These are phyloP conservation scores for Curvularia lunata DNA, from an alignment of 2,329 filamentous ascomycete species.

Conservation along the genomic window DNA sequence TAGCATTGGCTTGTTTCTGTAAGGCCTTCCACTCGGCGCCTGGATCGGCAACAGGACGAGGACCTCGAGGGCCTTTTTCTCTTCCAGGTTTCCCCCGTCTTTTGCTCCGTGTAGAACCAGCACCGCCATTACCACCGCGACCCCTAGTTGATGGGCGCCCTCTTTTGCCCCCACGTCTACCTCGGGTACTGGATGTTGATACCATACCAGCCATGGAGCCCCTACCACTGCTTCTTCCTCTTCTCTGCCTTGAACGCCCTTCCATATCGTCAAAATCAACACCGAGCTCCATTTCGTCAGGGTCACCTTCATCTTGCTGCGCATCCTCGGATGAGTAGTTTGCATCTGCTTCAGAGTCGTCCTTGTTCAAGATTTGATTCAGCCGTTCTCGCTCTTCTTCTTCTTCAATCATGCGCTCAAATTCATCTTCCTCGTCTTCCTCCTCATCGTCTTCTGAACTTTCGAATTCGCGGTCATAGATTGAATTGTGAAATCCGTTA, in stretches of 20 bases:
- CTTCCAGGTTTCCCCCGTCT: constrained; percentile 35
- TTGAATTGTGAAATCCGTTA: constrained; percentile 25
- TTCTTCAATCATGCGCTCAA: constrained; percentile 30
- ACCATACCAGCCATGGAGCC: constrained; percentile 4
- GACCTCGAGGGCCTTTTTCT: constrained; percentile 48
- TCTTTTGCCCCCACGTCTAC: constrained; percentile 29
- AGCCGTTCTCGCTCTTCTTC: constrained; percentile 42
- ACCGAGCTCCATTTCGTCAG: constrained; percentile 40
- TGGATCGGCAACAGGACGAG: constrained; percentile 68
- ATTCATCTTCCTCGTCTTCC: constrained; percentile 34
- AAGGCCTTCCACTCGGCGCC: constrained; percentile 73
- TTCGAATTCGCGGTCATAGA: constrained; percentile 30
- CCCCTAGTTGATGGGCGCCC: constrained; percentile 36
- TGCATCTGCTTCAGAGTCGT: constrained; percentile 42
- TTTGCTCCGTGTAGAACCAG: constrained; percentile 28
- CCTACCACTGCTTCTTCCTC: constrained; percentile 17
- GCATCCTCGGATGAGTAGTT: constrained; percentile 47
- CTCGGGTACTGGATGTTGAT: constrained; percentile 20
- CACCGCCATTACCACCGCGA: constrained; percentile 30
- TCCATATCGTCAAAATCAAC: constrained; percentile 40
- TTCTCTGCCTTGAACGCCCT: constrained; percentile 26
- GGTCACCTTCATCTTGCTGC: constrained; percentile 40
- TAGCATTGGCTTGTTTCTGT: constrained; percentile 70
- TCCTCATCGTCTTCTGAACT: constrained; percentile 42
- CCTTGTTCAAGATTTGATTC: constrained; percentile 35